Base-by-base conservation (phyloP, 2,329 filamentous ascomycete genomes). In the Calonectria honghensis region DNA sequence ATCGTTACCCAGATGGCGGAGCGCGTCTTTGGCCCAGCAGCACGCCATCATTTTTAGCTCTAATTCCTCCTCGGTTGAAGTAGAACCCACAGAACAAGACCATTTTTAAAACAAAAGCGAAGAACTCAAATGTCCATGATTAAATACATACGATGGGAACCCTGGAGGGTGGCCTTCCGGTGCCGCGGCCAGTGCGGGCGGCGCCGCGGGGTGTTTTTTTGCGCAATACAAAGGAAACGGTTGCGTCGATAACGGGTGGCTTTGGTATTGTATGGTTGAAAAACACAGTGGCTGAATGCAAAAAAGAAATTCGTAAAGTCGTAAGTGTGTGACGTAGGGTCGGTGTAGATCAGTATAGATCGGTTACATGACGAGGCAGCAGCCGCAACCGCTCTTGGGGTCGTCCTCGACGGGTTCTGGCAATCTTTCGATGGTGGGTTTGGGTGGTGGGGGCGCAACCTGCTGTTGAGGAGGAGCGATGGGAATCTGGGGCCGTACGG, bases 351-450 rank as follows among this genome's bases (percentile, higher is more conserved):
- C 7, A 48, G 39, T 69, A 48, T 64, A 68, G 52, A 69, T 48
- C 7, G 57, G 50, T 72, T 82, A 90, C 89, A 90, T 90, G 75
- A 90, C 84, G 65, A 88, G 82, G 77, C 89, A 90, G 83, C 89
- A 90, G 61, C 87, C 88, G 77, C 88, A 89, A n/a, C 86, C 86
- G 6, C 82, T 84, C 79, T 87, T 87, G 64, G 84, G 82, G 37
- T 86, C 81, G 37, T 86, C 81, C 20, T 84, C 81, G 16, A 81
- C 75, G 48, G 75, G 70, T 48, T 80, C 76, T n/a, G 77, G 77
- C 41, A 76, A 72, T 75, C 73, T 41, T 70, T 73, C 70, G 78
- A 69, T 66, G 39, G 75, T 70, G 45, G 69, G 64, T 48, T 73
- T 74, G 18, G 73, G 37, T 70, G 71, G 61, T n/a, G 78, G 76